Percentiles rank a stretch among this genome's conserved stretches.
phyloP scores from a whole-genome alignment of 2,329 filamentous ascomycete species.

The Fusarium sp. region DNA sequence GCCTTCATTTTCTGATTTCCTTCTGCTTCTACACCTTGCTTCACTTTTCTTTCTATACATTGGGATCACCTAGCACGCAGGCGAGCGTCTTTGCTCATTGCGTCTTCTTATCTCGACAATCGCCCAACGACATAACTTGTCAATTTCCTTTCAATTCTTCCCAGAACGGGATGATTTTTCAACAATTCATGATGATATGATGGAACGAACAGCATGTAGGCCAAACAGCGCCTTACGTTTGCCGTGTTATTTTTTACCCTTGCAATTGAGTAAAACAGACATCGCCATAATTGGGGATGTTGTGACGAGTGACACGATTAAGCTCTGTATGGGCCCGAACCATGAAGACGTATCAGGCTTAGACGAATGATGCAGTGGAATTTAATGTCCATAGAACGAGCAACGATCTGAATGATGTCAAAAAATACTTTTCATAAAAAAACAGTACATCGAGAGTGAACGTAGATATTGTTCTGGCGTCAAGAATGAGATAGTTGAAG shows the following conservation, averaged over 20 bases:
- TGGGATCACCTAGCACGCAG: neutral
- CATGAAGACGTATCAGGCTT: conserved; percentile 9
- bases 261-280: conserved; percentile 15
- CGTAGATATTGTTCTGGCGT: neutral
- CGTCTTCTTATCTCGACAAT: conserved; percentile 14
- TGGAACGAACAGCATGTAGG: conserved; percentile 41
- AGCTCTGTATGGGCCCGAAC: conserved; percentile 1
- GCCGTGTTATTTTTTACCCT: conserved; percentile 36
- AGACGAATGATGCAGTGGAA: conserved; percentile 22
- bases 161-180: conserved; percentile 26
- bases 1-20: conserved; percentile 11
- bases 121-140: conserved; percentile 11
- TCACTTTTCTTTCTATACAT: conserved; percentile 24
- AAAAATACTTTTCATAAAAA: neutral
- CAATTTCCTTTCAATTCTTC: conserved; percentile 19
- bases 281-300: neutral
- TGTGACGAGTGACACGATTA: conserved; percentile 34
- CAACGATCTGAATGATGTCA: conserved; percentile 37
- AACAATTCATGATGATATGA: conserved; percentile 44
- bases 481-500: neutral
- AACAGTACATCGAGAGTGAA: neutral
- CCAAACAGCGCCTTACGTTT: conserved; percentile 40
- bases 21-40: conserved; percentile 14
- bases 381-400: conserved; percentile 42
- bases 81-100: conserved; percentile 8